phyloP scores from a whole-genome alignment of 2,329 filamentous ascomycete genomes.

The Passalora sequoiae region DNA sequence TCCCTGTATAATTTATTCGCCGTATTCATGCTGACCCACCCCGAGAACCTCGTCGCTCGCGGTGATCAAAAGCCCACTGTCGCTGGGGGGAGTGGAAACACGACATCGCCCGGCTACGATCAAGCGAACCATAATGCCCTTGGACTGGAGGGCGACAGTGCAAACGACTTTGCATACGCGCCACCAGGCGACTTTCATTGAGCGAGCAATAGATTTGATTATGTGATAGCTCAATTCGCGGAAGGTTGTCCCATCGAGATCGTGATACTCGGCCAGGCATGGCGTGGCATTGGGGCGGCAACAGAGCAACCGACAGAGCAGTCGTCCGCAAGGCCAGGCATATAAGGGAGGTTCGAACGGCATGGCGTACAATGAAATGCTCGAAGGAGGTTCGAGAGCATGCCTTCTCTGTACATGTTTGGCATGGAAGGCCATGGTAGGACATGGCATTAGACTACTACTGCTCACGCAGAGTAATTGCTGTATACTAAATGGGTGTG shows the following conservation, averaged over 20 bases:
- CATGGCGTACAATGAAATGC: too few species aligned
- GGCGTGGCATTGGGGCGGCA: too few species aligned
- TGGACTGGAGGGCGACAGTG: slow-evolving; percentile 41
- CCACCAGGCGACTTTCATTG: slow-evolving; percentile 10
- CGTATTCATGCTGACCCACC: slow-evolving; percentile 12
- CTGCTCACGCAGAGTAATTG: slow-evolving; percentile 19
- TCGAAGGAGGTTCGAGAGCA: too few species aligned
- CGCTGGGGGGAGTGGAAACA: slow-evolving; percentile 30
- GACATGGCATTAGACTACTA: background rate
- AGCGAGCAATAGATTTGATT: too few species aligned
- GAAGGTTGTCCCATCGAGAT: too few species aligned
- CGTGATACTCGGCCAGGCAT: too few species aligned
- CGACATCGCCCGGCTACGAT: slow-evolving; percentile 31
- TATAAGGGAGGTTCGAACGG: too few species aligned
- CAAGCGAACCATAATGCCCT: slow-evolving; percentile 41
- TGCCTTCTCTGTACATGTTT: background rate
- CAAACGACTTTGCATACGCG: slow-evolving; percentile 35
- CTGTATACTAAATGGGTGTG: too few species aligned
- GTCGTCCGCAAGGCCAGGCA: too few species aligned
- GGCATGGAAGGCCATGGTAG: background rate
- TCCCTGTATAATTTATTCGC: slow-evolving; percentile 18
- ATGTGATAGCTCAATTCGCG: too few species aligned
- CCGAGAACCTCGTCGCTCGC: slow-evolving; percentile 72
- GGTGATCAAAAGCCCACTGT: slow-evolving; percentile 54
- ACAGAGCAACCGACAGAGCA: too few species aligned